Conservation (phyloP, 2,329 filamentous ascomycete species). For the Alternaria sp. region DNA sequence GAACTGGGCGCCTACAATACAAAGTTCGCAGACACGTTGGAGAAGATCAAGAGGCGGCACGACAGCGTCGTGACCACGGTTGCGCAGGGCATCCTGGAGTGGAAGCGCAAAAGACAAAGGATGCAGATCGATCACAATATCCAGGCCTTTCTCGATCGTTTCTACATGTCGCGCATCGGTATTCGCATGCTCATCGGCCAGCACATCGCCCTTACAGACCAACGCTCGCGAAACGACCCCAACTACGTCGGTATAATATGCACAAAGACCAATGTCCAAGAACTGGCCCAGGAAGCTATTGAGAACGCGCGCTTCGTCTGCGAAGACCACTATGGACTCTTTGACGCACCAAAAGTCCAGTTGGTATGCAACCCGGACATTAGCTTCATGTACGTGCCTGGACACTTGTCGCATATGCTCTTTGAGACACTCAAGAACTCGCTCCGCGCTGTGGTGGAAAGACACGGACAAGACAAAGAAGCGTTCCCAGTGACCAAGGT, state of each 20-base stretch:
- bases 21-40: conserved; percentile 84
- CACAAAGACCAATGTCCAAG: conserved; percentile 95
- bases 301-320: conserved; percentile 99
- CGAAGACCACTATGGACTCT: conserved; percentile 97
- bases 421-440: conserved; percentile 99
- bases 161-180: conserved; percentile 99
- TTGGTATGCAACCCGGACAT: conserved; percentile 93
- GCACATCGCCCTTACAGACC: conserved; percentile 95
- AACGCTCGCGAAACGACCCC: conserved; percentile 86
- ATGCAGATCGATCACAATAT: conserved; percentile 99
- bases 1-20: conserved; percentile 95
- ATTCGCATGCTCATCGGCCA: conserved; percentile 99
- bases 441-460: conserved; percentile 93
- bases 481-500: conserved; percentile 97
- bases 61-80: conserved; percentile 98
- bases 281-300: conserved; percentile 95
- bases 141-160: conserved; percentile 95
- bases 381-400: conserved; percentile 99
- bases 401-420: conserved; percentile 98
- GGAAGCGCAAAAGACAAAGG: conserved; percentile 93
- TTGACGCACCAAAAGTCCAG: conserved; percentile 95
- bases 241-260: conserved; percentile 99
- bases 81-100: conserved; percentile 96
- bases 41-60: conserved; percentile 94
- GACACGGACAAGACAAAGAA: conserved; percentile 92